These are phyloP conservation scores for Rhizomucor pusillus DNA, from an alignment of 371 early-diverging fungal genomes.

Conservation along the genomic window DNA sequence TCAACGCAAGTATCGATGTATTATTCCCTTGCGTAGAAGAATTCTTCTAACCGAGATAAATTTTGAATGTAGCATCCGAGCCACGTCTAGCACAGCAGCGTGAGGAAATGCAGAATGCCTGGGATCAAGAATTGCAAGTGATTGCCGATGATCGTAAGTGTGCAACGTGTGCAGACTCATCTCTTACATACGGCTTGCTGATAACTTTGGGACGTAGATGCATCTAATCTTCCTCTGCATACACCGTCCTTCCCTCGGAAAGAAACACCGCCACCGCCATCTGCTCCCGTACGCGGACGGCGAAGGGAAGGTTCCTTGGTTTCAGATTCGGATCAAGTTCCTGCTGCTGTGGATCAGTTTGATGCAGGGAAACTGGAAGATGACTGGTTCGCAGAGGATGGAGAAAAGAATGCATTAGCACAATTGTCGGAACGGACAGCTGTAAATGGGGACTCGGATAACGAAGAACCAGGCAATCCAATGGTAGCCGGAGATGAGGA, in stretches of 20 bases:
- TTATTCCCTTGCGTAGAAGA: background rate
- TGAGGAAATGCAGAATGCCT: slow-evolving; percentile 32
- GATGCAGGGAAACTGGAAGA: slow-evolving; percentile 48
- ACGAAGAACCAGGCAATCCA: slow-evolving; percentile 45
- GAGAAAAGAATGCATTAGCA: slow-evolving; percentile 3
- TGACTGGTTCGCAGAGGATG: slow-evolving; percentile 53
- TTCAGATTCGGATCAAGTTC: slow-evolving; percentile 21
- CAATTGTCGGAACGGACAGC: background rate
- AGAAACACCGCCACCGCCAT: slow-evolving; percentile 44
- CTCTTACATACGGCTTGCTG: background rate
- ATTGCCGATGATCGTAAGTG: slow-evolving; percentile 37
- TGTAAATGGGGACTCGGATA: slow-evolving; percentile 27
- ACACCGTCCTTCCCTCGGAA: slow-evolving; percentile 10
- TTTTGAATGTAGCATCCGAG: slow-evolving; percentile 23
- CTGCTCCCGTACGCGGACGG: slow-evolving; percentile 35
- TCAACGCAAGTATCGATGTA: slow-evolving; percentile 29
- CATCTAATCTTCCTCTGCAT: slow-evolving; percentile 3
- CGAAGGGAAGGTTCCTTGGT: slow-evolving; percentile 24
- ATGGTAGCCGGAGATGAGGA: slow-evolving; percentile 63
- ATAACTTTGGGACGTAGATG: background rate
- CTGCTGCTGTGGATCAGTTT: slow-evolving; percentile 46
- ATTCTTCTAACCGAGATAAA: no score
- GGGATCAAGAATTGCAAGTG: slow-evolving; percentile 39
- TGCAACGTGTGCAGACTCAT: background rate
- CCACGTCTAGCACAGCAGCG: slow-evolving; percentile 33